A percentile compares a stretch with the other conserved stretches of the same genome.
Evolutionary conservation across 225 moss, liverwort and hornwort genomes (phyloP).

Genomic region (Marchantia polymorpha): DNA sequence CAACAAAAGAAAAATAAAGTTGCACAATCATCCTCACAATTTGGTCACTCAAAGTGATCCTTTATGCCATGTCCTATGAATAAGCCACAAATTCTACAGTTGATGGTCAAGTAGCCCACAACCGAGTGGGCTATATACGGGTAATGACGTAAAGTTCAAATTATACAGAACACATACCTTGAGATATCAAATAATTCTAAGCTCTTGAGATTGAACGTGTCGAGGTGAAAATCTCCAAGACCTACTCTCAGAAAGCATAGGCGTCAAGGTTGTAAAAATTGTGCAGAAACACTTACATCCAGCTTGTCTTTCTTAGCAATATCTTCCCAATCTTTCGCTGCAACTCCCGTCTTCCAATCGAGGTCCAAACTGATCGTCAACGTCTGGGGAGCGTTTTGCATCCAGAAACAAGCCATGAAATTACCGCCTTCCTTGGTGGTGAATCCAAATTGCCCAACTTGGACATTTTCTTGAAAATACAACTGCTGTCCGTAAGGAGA

Average conservation of each 20-base stretch:
- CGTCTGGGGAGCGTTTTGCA: constrained; percentile 42
- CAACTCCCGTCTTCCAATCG: constrained; percentile 94
- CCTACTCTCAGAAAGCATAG: background rate
- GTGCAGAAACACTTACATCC: constrained; percentile 49
- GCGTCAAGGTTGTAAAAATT: background rate
- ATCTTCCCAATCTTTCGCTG: constrained; percentile 89
- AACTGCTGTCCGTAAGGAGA: constrained; percentile 75
- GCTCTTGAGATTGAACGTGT: background rate
- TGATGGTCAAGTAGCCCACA: background rate
- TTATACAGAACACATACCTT: background rate
- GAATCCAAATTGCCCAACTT: constrained; percentile 80
- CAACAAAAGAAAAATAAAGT: background rate
- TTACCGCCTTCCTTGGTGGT: constrained; percentile 74
- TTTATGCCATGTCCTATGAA: background rate
- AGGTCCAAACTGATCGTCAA: constrained; percentile 54
- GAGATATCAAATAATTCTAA: background rate
- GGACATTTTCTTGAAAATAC: constrained; percentile 59
- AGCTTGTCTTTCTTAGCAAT: constrained; percentile 97
- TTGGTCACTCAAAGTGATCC: background rate
- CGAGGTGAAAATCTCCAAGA: background rate
- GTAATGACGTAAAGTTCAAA: too few species aligned
- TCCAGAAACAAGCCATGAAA: constrained; percentile 93
- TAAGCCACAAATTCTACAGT: background rate
- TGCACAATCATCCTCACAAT: background rate
- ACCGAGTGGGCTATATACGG: background rate